These are phyloP conservation scores for Obba rivulosa DNA, from an alignment of 768 basidiomycete species.

Conservation along the genomic window DNA sequence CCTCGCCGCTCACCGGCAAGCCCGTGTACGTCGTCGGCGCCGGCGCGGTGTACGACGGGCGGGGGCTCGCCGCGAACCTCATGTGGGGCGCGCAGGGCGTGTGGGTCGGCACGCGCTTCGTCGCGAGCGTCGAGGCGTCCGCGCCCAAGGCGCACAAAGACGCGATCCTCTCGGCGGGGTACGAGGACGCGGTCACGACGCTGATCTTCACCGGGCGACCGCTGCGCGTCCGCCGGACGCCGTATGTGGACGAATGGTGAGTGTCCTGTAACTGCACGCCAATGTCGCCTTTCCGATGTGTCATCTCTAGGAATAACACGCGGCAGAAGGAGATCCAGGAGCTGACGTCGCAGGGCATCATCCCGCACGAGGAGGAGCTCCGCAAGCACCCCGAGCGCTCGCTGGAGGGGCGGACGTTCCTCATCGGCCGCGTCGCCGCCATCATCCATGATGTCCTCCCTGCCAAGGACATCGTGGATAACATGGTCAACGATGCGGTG, in stretches of 20 bases:
- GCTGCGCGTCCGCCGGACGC: slow-evolving; percentile 76
- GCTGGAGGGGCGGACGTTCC: slow-evolving; percentile 59
- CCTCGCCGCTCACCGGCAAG: slow-evolving; percentile 73
- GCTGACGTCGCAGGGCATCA: slow-evolving; percentile 75
- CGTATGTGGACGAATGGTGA: slow-evolving; percentile 82
- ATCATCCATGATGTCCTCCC: slow-evolving; percentile 73
- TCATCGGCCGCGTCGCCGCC: slow-evolving; percentile 80
- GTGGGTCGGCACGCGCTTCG: slow-evolving; percentile 67
- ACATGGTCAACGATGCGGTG: slow-evolving; percentile 64
- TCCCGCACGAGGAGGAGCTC: slow-evolving; percentile 69
- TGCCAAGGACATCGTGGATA: slow-evolving; percentile 77
- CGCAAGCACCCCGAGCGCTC: slow-evolving; percentile 80
- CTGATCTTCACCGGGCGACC: slow-evolving; percentile 89
- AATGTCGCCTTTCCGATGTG: background rate
- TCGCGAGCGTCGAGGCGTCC: slow-evolving; percentile 73
- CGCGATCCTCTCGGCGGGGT: slow-evolving; percentile 59
- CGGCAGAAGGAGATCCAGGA: slow-evolving; percentile 77
- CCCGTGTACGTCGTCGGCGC: slow-evolving; percentile 89
- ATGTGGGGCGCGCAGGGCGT: slow-evolving; percentile 88
- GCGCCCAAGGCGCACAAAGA: slow-evolving; percentile 87
- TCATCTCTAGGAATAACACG: slow-evolving; percentile 58
- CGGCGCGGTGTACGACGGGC: slow-evolving; percentile 87
- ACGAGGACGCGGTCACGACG: slow-evolving; percentile 80
- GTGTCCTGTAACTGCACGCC: slow-evolving; percentile 17
- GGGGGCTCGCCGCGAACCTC: slow-evolving; percentile 82